Evolutionary conservation across 129 eudicot species (phyloP).

Genomic region (sunflower (Helianthus annuus)): HanXRQr2.0-SUNRISE NC_035433.2:90920193-90920692

Average conservation of each 20-base stretch:
- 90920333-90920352: slow-evolving; percentile 61
- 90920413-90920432: too few relatives aligned
- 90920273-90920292: slow-evolving; percentile 3
- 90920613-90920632: slow-evolving; percentile 32
- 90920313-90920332: slow-evolving; percentile 47
- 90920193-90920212: slow-evolving; percentile 16
- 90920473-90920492: slow-evolving; percentile 12
- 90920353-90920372: slow-evolving; percentile 18
- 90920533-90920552: slow-evolving; percentile 41
- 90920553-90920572: slow-evolving; percentile 40
- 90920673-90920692: not conserved
- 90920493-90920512: slow-evolving; percentile 15
- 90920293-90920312: slow-evolving; percentile 9
- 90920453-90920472: slow-evolving; percentile 10
- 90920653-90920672: not conserved
- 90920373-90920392: not conserved
- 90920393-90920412: not conserved
- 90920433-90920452: slow-evolving; percentile 14
- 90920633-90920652: slow-evolving; percentile 61
- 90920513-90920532: slow-evolving; percentile 33
- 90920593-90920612: slow-evolving; percentile 51
- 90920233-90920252: slow-evolving; percentile 57
- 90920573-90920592: slow-evolving; percentile 26
- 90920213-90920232: slow-evolving; percentile 64
- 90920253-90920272: slow-evolving; percentile 37